Evolutionary conservation across 208 protist species (phyloP).

Genomic region (Lotmaria passim): DNA sequence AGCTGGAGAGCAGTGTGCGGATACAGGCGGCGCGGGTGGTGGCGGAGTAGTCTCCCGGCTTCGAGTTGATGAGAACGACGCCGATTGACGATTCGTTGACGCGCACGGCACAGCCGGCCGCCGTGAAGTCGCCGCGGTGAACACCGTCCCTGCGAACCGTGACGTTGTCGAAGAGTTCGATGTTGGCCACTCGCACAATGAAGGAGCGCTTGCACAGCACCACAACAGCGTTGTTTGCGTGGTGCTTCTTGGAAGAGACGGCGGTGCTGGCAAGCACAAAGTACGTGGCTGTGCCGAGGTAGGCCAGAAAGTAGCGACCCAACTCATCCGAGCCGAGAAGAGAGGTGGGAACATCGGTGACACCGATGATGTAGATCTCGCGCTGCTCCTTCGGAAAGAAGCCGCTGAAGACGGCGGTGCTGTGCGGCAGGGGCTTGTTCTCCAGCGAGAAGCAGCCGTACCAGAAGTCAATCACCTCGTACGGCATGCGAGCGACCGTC

Average conservation of each 20-base stretch:
- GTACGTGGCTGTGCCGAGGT: conserved; percentile 51
- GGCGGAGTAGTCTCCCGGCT: conserved; percentile 23
- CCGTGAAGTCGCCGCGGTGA: conserved; percentile 53
- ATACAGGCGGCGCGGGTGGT: conserved; percentile 44
- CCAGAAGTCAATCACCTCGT: conserved; percentile 85
- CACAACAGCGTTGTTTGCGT: conserved; percentile 56
- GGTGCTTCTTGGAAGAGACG: conserved; percentile 39
- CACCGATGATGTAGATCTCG: conserved; percentile 77
- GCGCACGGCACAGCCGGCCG: conserved; percentile 51
- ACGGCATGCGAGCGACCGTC: conserved; percentile 72
- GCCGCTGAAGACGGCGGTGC: conserved; percentile 54
- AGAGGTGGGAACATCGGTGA: conserved; percentile 56
- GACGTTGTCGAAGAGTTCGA: conserved; percentile 57
- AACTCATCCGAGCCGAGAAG: conserved; percentile 59
- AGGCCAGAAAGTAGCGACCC: conserved; percentile 56
- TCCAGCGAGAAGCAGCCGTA: conserved; percentile 80
- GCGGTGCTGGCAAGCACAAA: conserved; percentile 61
- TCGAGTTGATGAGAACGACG: conserved; percentile 60
- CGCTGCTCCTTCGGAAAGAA: conserved; percentile 72
- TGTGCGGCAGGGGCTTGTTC: conserved; percentile 46
- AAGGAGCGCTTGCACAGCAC: conserved; percentile 70
- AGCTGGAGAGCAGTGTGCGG: conserved; percentile 55
- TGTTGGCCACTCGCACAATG: conserved; percentile 63
- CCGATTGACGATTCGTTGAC: conserved; percentile 73
- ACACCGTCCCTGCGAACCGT: conserved; percentile 35